phyloP scores from a whole-genome alignment of 2,329 filamentous ascomycete genomes.

The Macrophomina tecta region DNA sequence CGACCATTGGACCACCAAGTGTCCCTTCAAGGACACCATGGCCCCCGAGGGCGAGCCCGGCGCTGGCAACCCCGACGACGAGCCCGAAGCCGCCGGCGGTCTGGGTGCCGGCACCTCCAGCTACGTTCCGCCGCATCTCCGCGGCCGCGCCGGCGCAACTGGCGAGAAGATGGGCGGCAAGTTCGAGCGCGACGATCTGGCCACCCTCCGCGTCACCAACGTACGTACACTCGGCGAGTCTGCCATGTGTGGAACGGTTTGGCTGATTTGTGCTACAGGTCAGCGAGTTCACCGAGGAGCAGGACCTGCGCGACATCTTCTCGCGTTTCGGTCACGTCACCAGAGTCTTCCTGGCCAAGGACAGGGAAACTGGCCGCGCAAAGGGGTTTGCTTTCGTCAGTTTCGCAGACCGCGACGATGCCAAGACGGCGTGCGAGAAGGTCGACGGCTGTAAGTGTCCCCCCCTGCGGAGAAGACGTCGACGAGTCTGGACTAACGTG shows the following conservation, averaged over 20 bases:
- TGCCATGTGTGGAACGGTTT: slow-evolving; percentile 23
- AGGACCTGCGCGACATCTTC: slow-evolving; percentile 96
- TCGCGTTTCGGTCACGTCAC: slow-evolving; percentile 96
- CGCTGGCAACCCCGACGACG: slow-evolving; percentile 55
- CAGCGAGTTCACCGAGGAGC: slow-evolving; percentile 95
- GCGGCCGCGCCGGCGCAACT: slow-evolving; percentile 74
- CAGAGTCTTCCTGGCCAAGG: slow-evolving; percentile 96
- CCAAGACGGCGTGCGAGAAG: slow-evolving; percentile 91
- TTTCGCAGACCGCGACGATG: slow-evolving; percentile 88
- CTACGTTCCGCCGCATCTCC: slow-evolving; percentile 93
- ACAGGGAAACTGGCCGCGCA: slow-evolving; percentile 91
- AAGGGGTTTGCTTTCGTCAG: slow-evolving; percentile 99
- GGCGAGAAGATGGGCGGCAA: slow-evolving; percentile 91
- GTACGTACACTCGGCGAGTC: slow-evolving; percentile 48
- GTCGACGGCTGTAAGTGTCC: slow-evolving; percentile 78
- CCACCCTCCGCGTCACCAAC: slow-evolving; percentile 96
- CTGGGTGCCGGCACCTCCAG: slow-evolving; percentile 74
- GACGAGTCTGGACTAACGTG: neutral
- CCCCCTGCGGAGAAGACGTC: neutral
- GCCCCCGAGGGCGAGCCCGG: slow-evolving; percentile 69
- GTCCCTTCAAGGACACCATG: slow-evolving; percentile 99
- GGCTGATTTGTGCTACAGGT: slow-evolving; percentile 61
- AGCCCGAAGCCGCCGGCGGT: slow-evolving; percentile 57
- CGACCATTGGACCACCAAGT: slow-evolving; percentile 98
- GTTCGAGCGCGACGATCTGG: slow-evolving; percentile 95